Evolutionary conservation across 768 basidiomycete genomes (phyloP), one percentile per base, ranked within the genome.

Genomic region (Gloeopeniophorella convolvens): DNA sequence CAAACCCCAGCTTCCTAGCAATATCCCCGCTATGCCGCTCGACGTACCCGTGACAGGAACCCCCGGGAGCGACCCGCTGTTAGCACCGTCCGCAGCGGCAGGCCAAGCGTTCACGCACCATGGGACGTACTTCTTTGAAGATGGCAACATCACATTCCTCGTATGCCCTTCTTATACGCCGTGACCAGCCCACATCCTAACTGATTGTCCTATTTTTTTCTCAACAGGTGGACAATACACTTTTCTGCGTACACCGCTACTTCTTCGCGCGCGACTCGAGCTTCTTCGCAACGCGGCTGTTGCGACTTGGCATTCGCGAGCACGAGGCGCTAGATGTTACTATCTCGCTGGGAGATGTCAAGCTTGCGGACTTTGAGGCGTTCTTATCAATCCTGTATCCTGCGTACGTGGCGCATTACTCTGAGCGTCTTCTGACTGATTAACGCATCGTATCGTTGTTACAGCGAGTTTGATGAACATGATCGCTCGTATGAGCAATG

Each of bases 401-500:
- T 39, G 32, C 27, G 51, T 53, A 26, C 9, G n/a, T n/a, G n/a
- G n/a, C 23, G 34, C 21, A 4, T 48, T 30, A 7, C 3, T 13
- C 20, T 11, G 8, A 15, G 13, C 10, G 9, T 31, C 28, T 4
- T 18, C 8, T 10, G 10, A 5, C n/a, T 36, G 21, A 11, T 48
- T 31, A 28, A 12, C n/a, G n/a, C n/a, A n/a, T n/a, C n/a, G n/a
- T n/a, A n/a, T n/a, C n/a, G n/a, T n/a, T n/a, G n/a, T n/a, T n/a
- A n/a, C n/a, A n/a, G n/a, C n/a, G n/a, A n/a, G n/a, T 55, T 51
- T 20, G 27, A 45, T 11, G 35, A 37, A 23, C 27, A n/a, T 3
- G 45, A 50, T 5, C 30, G 46, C 5, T 33, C 42, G 15, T 59
- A 49, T 13, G 57, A 60, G n/a, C 50, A 58, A 16, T 66, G 66